These are phyloP conservation scores for Suillus americanus DNA, from an alignment of 768 basidiomycete genomes.

Conservation along the genomic window DNA sequence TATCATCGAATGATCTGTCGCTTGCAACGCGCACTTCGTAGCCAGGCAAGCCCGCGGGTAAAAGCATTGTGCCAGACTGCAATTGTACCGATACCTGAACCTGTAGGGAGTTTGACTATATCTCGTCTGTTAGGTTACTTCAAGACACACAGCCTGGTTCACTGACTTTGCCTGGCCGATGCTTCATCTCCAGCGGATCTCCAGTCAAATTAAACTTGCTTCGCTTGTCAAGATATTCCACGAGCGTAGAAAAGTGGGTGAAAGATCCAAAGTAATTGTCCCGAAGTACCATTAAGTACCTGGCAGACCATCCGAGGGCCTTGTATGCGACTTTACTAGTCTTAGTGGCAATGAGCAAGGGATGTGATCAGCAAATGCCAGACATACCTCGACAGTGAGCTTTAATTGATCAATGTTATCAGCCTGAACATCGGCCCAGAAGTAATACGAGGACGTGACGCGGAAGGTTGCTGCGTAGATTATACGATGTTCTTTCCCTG, in stretches of 20 bases:
- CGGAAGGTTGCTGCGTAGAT: constrained; percentile 56
- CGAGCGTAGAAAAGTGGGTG: constrained; percentile 87
- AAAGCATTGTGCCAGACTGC: constrained; percentile 50
- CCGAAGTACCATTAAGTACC: constrained; percentile 83
- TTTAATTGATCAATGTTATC: constrained; percentile 80
- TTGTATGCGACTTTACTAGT: constrained; percentile 58
- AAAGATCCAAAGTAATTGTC: constrained; percentile 96
- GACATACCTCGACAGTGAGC: constrained; percentile 57
- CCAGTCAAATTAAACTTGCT: constrained; percentile 60
- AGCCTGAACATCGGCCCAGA: constrained; percentile 61
- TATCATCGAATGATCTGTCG: constrained; percentile 29
- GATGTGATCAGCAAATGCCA: background rate
- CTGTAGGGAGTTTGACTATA: constrained; percentile 83
- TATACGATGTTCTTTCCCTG: constrained; percentile 58
- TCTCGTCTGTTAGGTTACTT: constrained; percentile 8
- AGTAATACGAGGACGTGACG: constrained; percentile 72
- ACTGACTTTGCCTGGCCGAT: constrained; percentile 74
- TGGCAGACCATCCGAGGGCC: constrained; percentile 82
- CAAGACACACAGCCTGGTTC: background rate
- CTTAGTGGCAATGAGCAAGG: constrained; percentile 34
- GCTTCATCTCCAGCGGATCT: constrained; percentile 79
- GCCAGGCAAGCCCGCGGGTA: constrained; percentile 70
- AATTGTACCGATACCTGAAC: constrained; percentile 60
- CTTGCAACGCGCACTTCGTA: constrained; percentile 40
- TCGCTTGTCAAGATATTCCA: constrained; percentile 79